These are phyloP conservation scores for Juglanconis juglandina DNA, from an alignment of 2,329 filamentous ascomycete species.

Conservation along the genomic window DNA sequence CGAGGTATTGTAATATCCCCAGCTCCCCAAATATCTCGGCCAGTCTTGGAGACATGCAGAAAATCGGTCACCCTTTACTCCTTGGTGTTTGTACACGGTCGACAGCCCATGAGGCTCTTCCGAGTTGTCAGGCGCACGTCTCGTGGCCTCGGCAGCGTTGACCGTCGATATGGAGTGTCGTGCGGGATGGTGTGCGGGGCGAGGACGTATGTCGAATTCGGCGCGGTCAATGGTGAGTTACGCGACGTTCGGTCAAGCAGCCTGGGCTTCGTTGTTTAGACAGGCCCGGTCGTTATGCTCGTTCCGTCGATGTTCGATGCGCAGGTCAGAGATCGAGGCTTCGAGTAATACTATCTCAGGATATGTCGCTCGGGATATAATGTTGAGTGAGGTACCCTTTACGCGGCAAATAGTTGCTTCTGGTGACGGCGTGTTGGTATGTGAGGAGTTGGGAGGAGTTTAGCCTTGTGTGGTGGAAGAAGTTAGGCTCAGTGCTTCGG, in stretches of 20 bases:
- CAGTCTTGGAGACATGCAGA: conserved; percentile 60
- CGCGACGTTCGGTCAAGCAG: neutral
- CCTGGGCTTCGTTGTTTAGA: neutral
- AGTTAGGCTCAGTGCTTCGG: neutral
- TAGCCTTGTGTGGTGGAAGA: neutral
- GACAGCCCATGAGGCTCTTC: conserved; percentile 11
- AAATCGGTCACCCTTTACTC: conserved; percentile 4
- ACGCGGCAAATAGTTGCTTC: neutral
- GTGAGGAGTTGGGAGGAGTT: too few species aligned
- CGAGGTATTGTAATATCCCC: conserved; percentile 74
- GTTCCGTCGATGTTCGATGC: neutral
- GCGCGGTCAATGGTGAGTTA: neutral
- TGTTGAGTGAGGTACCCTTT: neutral
- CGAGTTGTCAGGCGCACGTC: neutral
- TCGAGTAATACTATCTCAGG: neutral
- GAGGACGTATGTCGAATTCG: too few species aligned
- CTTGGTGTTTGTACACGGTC: conserved; percentile 1
- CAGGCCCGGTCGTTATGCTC: conserved; percentile 4
- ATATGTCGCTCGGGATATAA: neutral
- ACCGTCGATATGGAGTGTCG: too few species aligned
- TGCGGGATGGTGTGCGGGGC: too few species aligned
- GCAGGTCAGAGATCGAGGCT: neutral
- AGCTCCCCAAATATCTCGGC: conserved; percentile 67
- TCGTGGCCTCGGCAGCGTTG: neutral
- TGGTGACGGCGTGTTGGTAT: neutral